phyloP scores from a whole-genome alignment of 257 asterid species.

The Ballota nigra region DNA sequence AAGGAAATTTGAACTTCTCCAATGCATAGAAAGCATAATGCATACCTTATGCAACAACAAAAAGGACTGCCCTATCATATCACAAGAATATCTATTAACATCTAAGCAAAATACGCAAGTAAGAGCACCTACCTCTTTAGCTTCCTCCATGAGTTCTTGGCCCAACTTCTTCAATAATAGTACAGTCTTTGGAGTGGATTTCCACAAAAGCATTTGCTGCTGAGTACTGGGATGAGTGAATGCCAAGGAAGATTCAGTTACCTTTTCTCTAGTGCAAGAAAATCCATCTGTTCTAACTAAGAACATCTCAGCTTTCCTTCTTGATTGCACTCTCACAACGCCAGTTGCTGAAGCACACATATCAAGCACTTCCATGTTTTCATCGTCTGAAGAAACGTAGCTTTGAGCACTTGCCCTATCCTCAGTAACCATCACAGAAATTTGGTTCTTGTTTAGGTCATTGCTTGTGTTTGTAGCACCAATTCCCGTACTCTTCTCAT shows the following conservation, averaged over 20 bases:
- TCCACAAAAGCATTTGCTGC: slow-evolving; percentile 99
- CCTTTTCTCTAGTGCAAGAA: slow-evolving; percentile 94
- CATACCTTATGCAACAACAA: slow-evolving; percentile 8
- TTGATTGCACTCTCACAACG: slow-evolving; percentile 93
- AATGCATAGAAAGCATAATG: slow-evolving; percentile 6
- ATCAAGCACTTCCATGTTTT: slow-evolving; percentile 61
- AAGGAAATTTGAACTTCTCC: slow-evolving; percentile 7
- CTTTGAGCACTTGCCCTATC: slow-evolving; percentile 40
- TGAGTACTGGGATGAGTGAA: slow-evolving; percentile 98
- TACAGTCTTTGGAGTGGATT: slow-evolving; percentile 90
- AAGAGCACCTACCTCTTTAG: slow-evolving; percentile 68
- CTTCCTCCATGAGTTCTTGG: slow-evolving; percentile 93
- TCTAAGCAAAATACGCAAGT: slow-evolving; percentile 7
- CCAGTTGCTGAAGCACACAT: slow-evolving; percentile 97
- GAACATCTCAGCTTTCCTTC: slow-evolving; percentile 99
- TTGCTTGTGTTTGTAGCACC: slow-evolving; percentile 36
- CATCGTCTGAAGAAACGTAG: slow-evolving; percentile 53
- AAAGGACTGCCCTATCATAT: slow-evolving; percentile 11
- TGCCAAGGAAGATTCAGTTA: slow-evolving; percentile 93
- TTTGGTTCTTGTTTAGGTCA: slow-evolving; percentile 31
- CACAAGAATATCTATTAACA: slow-evolving; percentile 2
- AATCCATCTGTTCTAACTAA: slow-evolving; percentile 96
- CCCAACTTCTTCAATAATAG: slow-evolving; percentile 92
- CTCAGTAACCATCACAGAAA: slow-evolving; percentile 28
- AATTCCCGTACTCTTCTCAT: slow-evolving; percentile 30